A percentile compares a stretch with the other conserved stretches of the same genome.
Evolutionary conservation across 192 early-diverging fungal genomes (phyloP).

Genomic region (Coemansia sp.): DNA sequence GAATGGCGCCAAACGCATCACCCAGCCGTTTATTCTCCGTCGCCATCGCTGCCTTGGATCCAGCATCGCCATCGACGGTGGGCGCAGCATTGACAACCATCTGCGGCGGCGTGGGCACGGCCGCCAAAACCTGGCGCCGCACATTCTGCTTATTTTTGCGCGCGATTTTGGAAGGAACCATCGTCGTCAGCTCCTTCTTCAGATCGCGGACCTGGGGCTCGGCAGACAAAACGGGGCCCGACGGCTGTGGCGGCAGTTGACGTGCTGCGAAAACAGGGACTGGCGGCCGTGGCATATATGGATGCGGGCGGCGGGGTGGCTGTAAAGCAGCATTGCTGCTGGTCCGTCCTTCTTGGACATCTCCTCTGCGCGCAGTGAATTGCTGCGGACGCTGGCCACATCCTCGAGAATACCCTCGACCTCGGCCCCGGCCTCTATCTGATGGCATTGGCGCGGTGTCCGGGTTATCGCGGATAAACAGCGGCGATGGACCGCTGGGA

Average conservation of each 20-base stretch:
- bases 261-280: neutral
- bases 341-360: neutral
- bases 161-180: slow-evolving; percentile 66
- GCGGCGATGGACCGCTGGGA: slow-evolving; percentile 45
- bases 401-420: neutral
- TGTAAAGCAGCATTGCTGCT: neutral
- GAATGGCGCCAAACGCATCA: neutral
- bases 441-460: neutral
- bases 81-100: slow-evolving; percentile 72
- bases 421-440: slow-evolving; percentile 2
- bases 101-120: slow-evolving; percentile 53
- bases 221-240: slow-evolving; percentile 60
- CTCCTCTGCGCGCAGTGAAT: neutral
- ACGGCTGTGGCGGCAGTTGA: neutral
- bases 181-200: slow-evolving; percentile 71
- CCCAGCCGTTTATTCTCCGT: neutral
- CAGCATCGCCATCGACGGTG: slow-evolving; percentile 54
- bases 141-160: slow-evolving; percentile 52
- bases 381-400: neutral
- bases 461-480: slow-evolving; percentile 19
- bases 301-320: neutral
- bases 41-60: neutral
- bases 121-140: slow-evolving; percentile 30
- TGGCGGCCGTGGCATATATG: slow-evolving; percentile 3
- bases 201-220: slow-evolving; percentile 78